These are phyloP conservation scores for Ophiorrhiza pumila DNA, from an alignment of 257 asterid genomes.

Conservation along the genomic window DNA sequence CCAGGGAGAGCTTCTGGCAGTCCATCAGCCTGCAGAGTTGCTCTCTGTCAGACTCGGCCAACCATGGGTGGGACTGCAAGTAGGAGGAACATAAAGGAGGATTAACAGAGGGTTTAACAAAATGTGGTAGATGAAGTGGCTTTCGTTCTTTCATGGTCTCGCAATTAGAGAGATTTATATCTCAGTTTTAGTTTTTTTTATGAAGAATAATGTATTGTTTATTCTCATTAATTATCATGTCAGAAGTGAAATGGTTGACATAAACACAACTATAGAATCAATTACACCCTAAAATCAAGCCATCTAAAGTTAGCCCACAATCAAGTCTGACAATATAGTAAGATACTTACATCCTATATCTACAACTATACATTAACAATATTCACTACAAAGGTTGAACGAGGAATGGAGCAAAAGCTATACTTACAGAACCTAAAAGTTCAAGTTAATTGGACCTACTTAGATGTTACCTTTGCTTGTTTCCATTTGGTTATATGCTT, in stretches of 20 bases:
- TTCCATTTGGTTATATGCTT: background rate
- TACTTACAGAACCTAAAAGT: background rate
- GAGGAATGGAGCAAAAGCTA: background rate
- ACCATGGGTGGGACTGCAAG: constrained; percentile 94
- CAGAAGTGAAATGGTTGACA: background rate
- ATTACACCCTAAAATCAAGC: background rate
- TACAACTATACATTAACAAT: too few relatives aligned
- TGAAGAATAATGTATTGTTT: background rate
- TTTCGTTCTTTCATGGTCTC: background rate
- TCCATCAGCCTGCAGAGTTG: constrained; percentile 91
- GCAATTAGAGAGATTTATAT: background rate
- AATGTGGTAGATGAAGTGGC: background rate
- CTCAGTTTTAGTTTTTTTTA: background rate
- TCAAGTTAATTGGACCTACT: background rate
- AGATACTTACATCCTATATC: background rate
- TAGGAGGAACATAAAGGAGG: constrained; percentile 3
- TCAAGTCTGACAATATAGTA: background rate
- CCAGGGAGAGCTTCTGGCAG: constrained; percentile 96
- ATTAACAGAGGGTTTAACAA: background rate
- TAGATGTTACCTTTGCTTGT: background rate
- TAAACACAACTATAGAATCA: background rate
- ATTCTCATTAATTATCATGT: background rate
- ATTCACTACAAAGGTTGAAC: background rate
- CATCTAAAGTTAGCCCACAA: background rate
- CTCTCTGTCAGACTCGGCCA: constrained; percentile 80